Conservation (phyloP, 139 green algal genomes). For the Tetradesmus lagerheimii region DNA sequence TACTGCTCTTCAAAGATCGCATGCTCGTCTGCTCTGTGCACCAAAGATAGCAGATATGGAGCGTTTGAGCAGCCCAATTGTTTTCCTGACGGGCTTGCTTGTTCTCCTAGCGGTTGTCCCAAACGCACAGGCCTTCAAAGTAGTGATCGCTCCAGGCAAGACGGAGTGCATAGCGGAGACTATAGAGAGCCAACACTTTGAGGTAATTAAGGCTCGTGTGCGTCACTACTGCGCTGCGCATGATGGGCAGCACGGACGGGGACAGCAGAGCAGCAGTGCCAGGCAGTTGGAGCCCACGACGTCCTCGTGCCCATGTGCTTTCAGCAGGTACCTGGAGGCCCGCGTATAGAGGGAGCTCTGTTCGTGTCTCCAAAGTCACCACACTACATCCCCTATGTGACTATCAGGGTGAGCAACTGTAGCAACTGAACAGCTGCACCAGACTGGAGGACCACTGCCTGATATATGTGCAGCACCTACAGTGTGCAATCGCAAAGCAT, state of each 20-base stretch:
- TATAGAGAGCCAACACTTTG: conserved; percentile 55
- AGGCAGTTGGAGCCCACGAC: neutral
- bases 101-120: neutral
- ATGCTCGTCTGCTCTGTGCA: neutral
- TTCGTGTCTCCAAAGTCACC: conserved; percentile 54
- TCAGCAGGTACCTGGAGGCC: conserved; percentile 58
- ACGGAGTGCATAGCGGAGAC: conserved; percentile 60
- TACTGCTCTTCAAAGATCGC: neutral
- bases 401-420: conserved; percentile 46
- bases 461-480: neutral
- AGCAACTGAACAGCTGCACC: neutral
- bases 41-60: neutral
- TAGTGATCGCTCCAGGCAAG: conserved; percentile 46
- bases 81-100: neutral
- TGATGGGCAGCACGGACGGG: neutral
- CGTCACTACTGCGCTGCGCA: neutral
- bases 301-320: neutral
- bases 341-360: conserved; percentile 62
- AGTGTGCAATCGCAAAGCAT: neutral
- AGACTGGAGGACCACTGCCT: neutral
- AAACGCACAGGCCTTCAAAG: conserved; percentile 41
- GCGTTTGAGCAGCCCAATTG: neutral
- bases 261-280: neutral
- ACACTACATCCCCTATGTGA: conserved; percentile 59
- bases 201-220: conserved; percentile 38